Base-by-base conservation (phyloP, 2,329 filamentous ascomycete species). In the Aspergillus neotritici region DNA sequence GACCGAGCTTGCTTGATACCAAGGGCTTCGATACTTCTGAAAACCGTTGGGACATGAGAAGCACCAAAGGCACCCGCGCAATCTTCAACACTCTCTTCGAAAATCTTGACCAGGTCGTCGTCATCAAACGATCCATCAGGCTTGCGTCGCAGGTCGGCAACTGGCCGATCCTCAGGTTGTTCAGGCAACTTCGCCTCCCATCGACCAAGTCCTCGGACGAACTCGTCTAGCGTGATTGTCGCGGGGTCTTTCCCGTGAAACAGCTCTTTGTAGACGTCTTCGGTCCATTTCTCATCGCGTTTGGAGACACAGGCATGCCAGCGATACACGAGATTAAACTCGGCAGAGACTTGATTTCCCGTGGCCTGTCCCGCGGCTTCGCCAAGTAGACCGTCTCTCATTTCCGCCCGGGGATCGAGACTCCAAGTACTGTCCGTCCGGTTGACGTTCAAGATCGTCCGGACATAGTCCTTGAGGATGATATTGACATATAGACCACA, bases 251-350 rank as follows among this genome's bases (percentile, higher is more conserved):
- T 55, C 8, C 56, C 60, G n/a, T 56, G 53, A 31, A 78, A 73
- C 1, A 77, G 55, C 36, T 74, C 67, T 5, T 66, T 60, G 55
- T 78, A 77, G 50, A 75, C 68, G 11, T 74, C 66, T 35, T 82
- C 72, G 13, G 78, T 78, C 79, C 80, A 85, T 32, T 71, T 68
- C 55, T 83, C 79, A 48, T 84, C 82, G 15, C 73, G 72, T 49
- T 74, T 68, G 3, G 77, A 80, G 39, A 83, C 76, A 33, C 74
- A 76, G 1, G 75, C 78, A 60, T 85, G 81, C 72, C 79, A 85
- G 17, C 81, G 71, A 55, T 85, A 85, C 1, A 84, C 68, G 21
- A 84, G 67, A 47, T 84, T 84, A 64, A 85, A 85, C 59, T 85
- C 81, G 3, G 79, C 80, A 33, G 77, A 81, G 35, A 84, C 80